These are phyloP conservation scores for Serendipita sp. DNA, from an alignment of 768 basidiomycete genomes.

Conservation along the genomic window DNA sequence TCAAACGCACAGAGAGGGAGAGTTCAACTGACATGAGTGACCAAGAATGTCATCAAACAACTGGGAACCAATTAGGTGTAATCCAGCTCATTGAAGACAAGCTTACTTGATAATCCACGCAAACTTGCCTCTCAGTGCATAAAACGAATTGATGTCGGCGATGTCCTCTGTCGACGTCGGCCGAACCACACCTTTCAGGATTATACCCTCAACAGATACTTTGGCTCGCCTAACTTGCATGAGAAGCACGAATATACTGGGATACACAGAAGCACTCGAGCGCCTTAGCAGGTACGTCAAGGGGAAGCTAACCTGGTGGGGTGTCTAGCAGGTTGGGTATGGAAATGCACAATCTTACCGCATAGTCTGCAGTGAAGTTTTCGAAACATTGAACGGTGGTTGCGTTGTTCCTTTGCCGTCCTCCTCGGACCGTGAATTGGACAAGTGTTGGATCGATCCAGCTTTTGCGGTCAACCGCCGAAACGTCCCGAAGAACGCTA, in stretches of 20 bases:
- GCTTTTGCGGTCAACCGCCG: slow-evolving; percentile 25
- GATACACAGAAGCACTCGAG: slow-evolving; percentile 38
- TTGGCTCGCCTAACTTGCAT: slow-evolving; percentile 64
- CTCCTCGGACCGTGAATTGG: slow-evolving; percentile 50
- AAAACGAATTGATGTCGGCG: slow-evolving; percentile 50
- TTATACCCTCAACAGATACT: slow-evolving; percentile 36
- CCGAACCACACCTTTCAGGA: background rate
- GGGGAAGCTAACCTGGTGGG: slow-evolving; percentile 42
- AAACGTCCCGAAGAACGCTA: slow-evolving; percentile 53
- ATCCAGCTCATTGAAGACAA: too few species aligned
- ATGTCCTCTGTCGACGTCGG: slow-evolving; percentile 20
- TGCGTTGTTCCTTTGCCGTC: slow-evolving; percentile 29
- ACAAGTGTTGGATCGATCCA: slow-evolving; percentile 59
- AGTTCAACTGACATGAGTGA: slow-evolving; percentile 41
- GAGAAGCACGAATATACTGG: slow-evolving; percentile 53
- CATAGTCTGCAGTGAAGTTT: slow-evolving; percentile 60
- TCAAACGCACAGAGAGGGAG: background rate
- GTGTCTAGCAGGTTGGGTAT: background rate
- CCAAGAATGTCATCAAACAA: slow-evolving; percentile 51
- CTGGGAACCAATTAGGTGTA: slow-evolving; percentile 21
- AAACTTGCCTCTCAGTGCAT: slow-evolving; percentile 58
- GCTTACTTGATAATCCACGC: slow-evolving; percentile 80
- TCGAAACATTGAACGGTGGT: slow-evolving; percentile 50
- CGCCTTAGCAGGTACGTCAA: slow-evolving; percentile 63
- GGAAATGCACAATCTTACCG: slow-evolving; percentile 22